Percentiles rank a stretch among this genome's conserved stretches.
Conservation (phyloP, 148 eudicot species). For the Rhododendron mucronatum region DNA sequence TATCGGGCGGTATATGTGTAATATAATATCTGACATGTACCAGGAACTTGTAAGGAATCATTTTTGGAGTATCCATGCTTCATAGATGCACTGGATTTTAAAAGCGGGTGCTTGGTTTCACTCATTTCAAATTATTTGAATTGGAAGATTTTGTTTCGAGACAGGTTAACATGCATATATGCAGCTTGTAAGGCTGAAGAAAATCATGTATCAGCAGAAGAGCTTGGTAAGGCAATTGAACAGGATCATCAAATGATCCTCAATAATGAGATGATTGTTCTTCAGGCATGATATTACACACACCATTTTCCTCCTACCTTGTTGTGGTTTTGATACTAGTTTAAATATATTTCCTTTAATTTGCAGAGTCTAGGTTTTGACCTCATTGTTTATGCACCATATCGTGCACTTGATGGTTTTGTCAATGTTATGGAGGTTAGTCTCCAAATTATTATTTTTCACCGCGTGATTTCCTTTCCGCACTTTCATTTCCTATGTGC, state of each 20-base stretch:
- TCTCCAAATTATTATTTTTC: slow-evolving; percentile 3
- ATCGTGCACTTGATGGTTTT: slow-evolving; percentile 87
- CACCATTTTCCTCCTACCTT: neutral
- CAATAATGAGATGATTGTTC: slow-evolving; percentile 91
- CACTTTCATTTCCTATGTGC: neutral
- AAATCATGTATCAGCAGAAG: slow-evolving; percentile 97
- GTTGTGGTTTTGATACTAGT: slow-evolving; percentile 9
- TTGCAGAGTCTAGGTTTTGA: slow-evolving; percentile 94
- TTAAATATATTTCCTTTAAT: slow-evolving; percentile 10
- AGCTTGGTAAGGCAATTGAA: slow-evolving; percentile 88
- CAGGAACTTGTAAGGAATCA: neutral
- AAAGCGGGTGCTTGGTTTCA: neutral
- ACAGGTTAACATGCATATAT: slow-evolving; percentile 95
- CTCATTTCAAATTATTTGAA: neutral
- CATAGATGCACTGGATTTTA: neutral
- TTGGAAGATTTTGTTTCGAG: neutral
- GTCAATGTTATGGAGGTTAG: slow-evolving; percentile 80
- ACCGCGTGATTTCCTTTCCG: neutral
- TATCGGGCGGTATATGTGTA: neutral
- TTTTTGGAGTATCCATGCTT: neutral
- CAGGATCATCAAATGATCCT: slow-evolving; percentile 87
- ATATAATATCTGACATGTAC: neutral
- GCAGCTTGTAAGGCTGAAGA: slow-evolving; percentile 98
- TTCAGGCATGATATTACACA: slow-evolving; percentile 58
- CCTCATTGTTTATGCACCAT: slow-evolving; percentile 91